Evolutionary conservation across 768 basidiomycete species (phyloP), one percentile per base, ranked within the genome.

Genomic region (Butyriboletus loyo): DNA sequence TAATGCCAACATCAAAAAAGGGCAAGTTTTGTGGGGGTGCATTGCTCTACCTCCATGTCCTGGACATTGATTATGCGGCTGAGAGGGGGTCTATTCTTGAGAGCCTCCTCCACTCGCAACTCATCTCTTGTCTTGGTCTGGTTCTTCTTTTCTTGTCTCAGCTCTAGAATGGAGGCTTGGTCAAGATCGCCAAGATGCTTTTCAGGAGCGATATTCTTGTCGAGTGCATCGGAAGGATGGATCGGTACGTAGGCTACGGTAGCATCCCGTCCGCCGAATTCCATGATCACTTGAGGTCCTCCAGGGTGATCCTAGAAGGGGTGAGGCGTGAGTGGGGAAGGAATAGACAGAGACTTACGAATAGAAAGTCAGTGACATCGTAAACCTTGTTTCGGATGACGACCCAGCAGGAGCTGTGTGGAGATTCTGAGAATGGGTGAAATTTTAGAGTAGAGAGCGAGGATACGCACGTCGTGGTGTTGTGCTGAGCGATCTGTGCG

Each of bases 191-290:
- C 92, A 11, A 94, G 75, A 66, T 88, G 86, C 63, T 86, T 89
- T 25, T 85, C 82, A 15, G 73, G 70, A 10, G 85, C 79, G 19
- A 92, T 76, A 65, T 86, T 79, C 69, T 82, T 84, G 46, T 85
- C 80, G 43, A 96, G 79, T 19, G 89, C 84, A 58, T 89, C 86
- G 24, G 86, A 82, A 4, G 94, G 85, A 69, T 98, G 95, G 38
- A 97, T 90, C 6, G 89, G 87, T 55, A 87, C 79, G 64, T 86
- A 90, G 5, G 74, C 86, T 7, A 70, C 69, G 0, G 89, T 90
- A n/a, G 91, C 92, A 66, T 94, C 94, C 54, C 77, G 80, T 9
- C 95, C 95, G 9, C 83, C 93, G 61, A 92, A 89, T 62, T 83
- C 85, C 19, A 96, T 64, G 55, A 98, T 90, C 62, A 92, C 87